Percentiles rank a stretch among this genome's conserved stretches.
Evolutionary conservation across 306 rosid species (phyloP).

Genomic region (Castanea sativa): DNA sequence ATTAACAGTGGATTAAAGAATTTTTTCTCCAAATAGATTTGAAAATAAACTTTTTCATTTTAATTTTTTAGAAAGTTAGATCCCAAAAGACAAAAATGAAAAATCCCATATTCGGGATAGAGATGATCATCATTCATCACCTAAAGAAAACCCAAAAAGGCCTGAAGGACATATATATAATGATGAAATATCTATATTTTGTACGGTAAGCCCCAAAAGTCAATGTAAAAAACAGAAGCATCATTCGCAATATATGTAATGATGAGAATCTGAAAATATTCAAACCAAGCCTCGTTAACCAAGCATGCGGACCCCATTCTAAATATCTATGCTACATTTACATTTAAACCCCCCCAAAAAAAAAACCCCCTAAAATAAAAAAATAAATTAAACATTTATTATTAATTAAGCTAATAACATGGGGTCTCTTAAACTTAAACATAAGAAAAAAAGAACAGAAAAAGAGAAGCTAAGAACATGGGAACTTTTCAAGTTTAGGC

Average conservation of each 20-base stretch:
- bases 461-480: background rate
- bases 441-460: too few relatives aligned
- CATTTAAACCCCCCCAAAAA: background rate
- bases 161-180: conserved; percentile 18
- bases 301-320: conserved; percentile 24
- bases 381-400: background rate
- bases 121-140: background rate
- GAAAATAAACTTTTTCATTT: too few relatives aligned
- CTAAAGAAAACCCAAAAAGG: conserved; percentile 25
- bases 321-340: conserved; percentile 1
- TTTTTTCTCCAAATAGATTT: too few relatives aligned
- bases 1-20: too few relatives aligned
- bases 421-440: background rate
- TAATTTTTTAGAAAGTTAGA: background rate
- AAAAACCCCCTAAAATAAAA: background rate
- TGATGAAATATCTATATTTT: conserved; percentile 26
- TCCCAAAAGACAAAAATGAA: background rate
- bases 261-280: conserved; percentile 33
- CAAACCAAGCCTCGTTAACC: conserved; percentile 15
- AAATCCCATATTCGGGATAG: background rate
- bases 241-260: conserved; percentile 42
- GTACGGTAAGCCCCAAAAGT: conserved; percentile 38
- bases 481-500: conserved; percentile 9
- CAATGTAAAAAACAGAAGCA: conserved; percentile 52
- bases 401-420: background rate